Evolutionary conservation across 305 asterid species (phyloP).

Genomic region (Fraxinus velutina): DNA sequence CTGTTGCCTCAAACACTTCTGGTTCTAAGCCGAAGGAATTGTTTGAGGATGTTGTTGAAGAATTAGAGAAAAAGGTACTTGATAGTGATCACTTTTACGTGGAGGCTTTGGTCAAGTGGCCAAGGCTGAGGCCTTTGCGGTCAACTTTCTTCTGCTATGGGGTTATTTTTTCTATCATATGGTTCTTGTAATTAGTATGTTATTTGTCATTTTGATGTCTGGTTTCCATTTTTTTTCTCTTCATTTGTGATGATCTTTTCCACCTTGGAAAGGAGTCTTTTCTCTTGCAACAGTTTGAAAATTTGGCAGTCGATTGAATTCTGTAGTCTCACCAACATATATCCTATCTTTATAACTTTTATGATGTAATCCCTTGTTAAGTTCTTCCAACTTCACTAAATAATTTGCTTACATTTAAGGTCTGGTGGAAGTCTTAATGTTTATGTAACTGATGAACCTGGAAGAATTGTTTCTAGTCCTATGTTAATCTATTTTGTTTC

Average conservation of each 20-base stretch:
- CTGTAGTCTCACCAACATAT: neutral
- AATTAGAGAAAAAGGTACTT: slow-evolving; percentile 76
- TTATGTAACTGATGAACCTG: neutral
- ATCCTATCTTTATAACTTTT: neutral
- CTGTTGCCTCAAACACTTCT: slow-evolving; percentile 69
- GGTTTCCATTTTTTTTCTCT: neutral
- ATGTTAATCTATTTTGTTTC: neutral
- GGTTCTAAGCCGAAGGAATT: slow-evolving; percentile 94
- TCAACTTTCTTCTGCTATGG: neutral
- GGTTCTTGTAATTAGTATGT: neutral
- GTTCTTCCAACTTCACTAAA: neutral
- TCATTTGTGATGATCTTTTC: neutral
- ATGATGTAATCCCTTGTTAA: neutral
- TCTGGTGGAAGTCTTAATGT: neutral
- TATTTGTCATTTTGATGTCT: neutral
- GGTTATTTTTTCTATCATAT: neutral
- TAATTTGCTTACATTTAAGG: neutral
- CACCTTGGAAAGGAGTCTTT: neutral
- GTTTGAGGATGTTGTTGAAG: slow-evolving; percentile 82
- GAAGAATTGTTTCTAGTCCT: neutral
- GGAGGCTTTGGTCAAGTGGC: neutral
- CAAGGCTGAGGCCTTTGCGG: neutral
- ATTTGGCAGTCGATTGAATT: neutral
- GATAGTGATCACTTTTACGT: neutral
- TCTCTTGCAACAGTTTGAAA: neutral